Evolutionary conservation across 129 eudicot species (phyloP), one percentile per base, ranked within the genome.

Genomic region (Flaveria trinervia): DNA sequence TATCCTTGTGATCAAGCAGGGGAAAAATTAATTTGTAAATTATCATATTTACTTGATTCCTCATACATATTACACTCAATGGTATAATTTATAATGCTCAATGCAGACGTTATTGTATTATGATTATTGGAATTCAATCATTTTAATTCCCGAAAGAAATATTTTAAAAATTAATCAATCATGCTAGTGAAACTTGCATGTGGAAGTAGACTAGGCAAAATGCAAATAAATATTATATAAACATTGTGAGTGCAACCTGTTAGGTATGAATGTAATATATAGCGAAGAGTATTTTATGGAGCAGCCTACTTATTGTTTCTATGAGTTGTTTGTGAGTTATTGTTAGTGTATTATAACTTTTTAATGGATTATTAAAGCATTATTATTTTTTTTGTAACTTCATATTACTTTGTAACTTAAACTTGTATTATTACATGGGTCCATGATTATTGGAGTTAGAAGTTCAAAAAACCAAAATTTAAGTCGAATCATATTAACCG

Each of bases 131-230:
- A 26, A 49, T 49, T 49, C 17, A 67, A 66, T 52, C 56, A 77
- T 52, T 30, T 67, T 30, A 12, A 66, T 67, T 22, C 25, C 20
- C 0, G 22, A 39, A 67, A 39, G 59, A 23, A 39, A 39, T 20
- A 39, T 7, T 25, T 14, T 20, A 70, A 51, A 70, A 36, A 23
- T 41, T 41, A 57, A 56, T 57, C 68, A 71, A 55, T 78, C 46
- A 26, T 70, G 72, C 26, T 57, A 78, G 61, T 56, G 13, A 60
- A 26, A 18, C 36, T 78, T 11, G 52, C 77, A 78, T 57, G 82
- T 69, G 70, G 76, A 28, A 70, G 70, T 69, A 28, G 75, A 70
- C 9, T 70, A 26, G 65, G 64, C 71, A 45, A 45, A 45, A 45
- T 45, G 13, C 50, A 45, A 45, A 45, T 45, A 45, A 11, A 45